phyloP scores from a whole-genome alignment of 1,139 yeast species.

The Blastobotrys aristatus region DNA sequence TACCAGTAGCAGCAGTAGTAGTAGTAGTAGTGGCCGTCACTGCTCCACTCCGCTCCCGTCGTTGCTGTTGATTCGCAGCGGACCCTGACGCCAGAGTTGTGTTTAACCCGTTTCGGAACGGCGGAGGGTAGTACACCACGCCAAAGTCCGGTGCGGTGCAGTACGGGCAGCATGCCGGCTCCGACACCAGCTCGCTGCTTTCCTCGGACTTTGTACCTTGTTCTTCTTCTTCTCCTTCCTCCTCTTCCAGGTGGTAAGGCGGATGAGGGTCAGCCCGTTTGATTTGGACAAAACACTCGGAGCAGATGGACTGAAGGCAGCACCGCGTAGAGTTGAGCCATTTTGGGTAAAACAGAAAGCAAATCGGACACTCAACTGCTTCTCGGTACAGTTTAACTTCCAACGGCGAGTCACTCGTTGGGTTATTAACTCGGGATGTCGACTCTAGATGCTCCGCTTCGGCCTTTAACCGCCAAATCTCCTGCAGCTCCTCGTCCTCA shows the following conservation, averaged over 20 bases:
- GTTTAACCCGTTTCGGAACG: slow-evolving; percentile 19
- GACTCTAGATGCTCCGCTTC: slow-evolving; percentile 18
- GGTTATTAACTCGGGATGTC: neutral
- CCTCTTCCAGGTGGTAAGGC: slow-evolving; percentile 56
- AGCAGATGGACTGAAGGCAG: slow-evolving; percentile 88
- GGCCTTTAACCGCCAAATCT: slow-evolving; percentile 15
- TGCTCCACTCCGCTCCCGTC: neutral
- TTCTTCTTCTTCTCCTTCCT: slow-evolving; percentile 10
- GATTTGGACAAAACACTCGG: slow-evolving; percentile 96
- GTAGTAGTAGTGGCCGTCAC: slow-evolving; percentile 4
- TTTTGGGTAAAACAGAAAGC: slow-evolving; percentile 80
- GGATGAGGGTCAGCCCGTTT: slow-evolving; percentile 93
- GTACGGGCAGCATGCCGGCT: slow-evolving; percentile 88
- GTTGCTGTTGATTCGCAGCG: neutral
- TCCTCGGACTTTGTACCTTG: slow-evolving; percentile 14
- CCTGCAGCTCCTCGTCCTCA: slow-evolving; percentile 4
- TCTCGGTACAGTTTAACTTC: slow-evolving; percentile 53
- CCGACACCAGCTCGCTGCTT: slow-evolving; percentile 52
- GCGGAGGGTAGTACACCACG: slow-evolving; percentile 66
- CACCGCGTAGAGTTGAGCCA: slow-evolving; percentile 80
- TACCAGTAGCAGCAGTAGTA: neutral
- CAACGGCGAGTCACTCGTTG: slow-evolving; percentile 14
- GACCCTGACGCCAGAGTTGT: slow-evolving; percentile 6
- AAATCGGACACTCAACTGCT: slow-evolving; percentile 86
- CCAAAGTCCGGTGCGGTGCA: slow-evolving; percentile 89